Evolutionary conservation across 768 basidiomycete species (phyloP), one percentile per base, ranked within the genome.

Genomic region (Phylloporus sp.): DNA sequence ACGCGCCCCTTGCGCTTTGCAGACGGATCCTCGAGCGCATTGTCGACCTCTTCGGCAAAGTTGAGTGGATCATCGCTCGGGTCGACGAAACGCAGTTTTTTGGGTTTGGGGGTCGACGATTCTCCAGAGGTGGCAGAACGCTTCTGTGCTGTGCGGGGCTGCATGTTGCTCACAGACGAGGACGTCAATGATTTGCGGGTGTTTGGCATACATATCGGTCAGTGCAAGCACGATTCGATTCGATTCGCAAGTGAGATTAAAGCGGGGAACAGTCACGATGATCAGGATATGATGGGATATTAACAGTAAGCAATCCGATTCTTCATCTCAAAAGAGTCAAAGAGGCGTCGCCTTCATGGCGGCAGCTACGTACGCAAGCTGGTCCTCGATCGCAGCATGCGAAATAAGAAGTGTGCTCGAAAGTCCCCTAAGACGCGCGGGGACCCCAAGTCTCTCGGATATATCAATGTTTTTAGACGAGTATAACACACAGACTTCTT

Each of bases 51-150:
- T 54, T 89, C 85, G 4, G 80, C 84, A 65, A 91, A 91, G 56
- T 79, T 79, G 29, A 71, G 68, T 3, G 86, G 82, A 57, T 90
- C 88, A 22, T 90, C 87, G 17, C 71, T 65, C 6, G 87, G 86
- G 29, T 89, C 86, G 22, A 82, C 74, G 49, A 90, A 84, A 40
- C 87, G 82, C n/a, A 84, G 82, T 58, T 86, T 88, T 66, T 90
- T 89, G 4, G 71, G 53, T 9, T 53, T 56, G 9, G 55, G 53
- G 17, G 63, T 51, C 1, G 67, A 61, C 3, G 66, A 59, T 23
- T 71, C 74, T 1, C 58, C 64, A 6, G 63, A 62, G 15, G 56
- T 60, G 31, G 75, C 74, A 24, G 71, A 63, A 37, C 76, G 73
- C 54, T 77, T 77, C 23, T 64, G 70, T 18, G 69, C 61, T 18